These are phyloP conservation scores for Colletotrichum somersetense DNA, from an alignment of 2,329 filamentous ascomycete species.

Conservation along the genomic window DNA sequence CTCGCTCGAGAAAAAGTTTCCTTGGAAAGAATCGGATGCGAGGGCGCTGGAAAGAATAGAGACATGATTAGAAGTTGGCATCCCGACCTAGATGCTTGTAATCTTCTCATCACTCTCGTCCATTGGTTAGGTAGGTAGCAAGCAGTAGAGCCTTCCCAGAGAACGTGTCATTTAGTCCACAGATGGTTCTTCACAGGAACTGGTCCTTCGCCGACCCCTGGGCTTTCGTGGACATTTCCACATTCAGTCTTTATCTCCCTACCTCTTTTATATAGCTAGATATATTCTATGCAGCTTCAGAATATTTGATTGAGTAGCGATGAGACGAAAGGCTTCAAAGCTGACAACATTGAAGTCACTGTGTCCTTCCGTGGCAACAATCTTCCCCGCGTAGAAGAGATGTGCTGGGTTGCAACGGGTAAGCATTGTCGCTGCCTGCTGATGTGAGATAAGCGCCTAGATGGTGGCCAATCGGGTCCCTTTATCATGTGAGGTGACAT, in stretches of 20 bases:
- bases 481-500: background rate
- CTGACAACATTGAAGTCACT: background rate
- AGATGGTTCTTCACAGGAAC: background rate
- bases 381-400: too few species aligned
- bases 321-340: background rate
- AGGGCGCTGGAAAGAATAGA: background rate
- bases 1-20: slow-evolving; percentile 9
- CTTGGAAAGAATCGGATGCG: background rate
- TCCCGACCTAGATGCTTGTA: background rate
- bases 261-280: background rate
- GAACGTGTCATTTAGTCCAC: background rate
- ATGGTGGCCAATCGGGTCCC: background rate
- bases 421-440: background rate
- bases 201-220: background rate
- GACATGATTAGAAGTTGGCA: background rate
- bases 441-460: background rate
- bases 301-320: background rate
- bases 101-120: background rate
- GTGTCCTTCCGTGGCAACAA: too few species aligned
- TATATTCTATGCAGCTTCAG: background rate
- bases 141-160: background rate
- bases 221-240: background rate
- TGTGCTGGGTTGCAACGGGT: background rate
- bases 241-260: background rate
- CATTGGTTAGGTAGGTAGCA: background rate